Percentiles rank a stretch among this genome's conserved stretches.
phyloP scores from a whole-genome alignment of 805 yeast genomes.

The Metschnikowia chrysomelidarum region DNA sequence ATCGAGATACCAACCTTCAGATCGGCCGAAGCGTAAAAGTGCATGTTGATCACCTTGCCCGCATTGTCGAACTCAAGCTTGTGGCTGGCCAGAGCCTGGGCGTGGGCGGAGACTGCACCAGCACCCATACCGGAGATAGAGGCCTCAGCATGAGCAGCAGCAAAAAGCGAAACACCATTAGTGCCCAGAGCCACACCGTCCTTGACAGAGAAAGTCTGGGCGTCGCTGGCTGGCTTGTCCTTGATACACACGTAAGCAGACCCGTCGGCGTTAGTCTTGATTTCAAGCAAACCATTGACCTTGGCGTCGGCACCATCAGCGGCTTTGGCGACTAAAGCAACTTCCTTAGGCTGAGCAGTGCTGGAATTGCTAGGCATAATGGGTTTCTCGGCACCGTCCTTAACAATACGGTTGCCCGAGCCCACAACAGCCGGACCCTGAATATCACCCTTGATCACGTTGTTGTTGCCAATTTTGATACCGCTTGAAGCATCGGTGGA shows the following conservation, averaged over 20 bases:
- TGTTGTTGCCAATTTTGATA: too few relatives aligned
- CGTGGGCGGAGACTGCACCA: too few relatives aligned
- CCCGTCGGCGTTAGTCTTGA: conserved; percentile 4
- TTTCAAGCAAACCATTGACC: conserved; percentile 6
- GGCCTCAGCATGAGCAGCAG: conserved; percentile 5
- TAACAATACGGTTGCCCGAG: too few relatives aligned
- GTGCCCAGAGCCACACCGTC: conserved; percentile 9
- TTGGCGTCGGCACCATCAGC: conserved; percentile 5
- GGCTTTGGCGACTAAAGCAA: conserved; percentile 6
- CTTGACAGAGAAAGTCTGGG: conserved; percentile 3
- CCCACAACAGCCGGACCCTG: too few relatives aligned
- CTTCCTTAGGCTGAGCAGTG: conserved; percentile 3
- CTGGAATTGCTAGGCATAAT: too few relatives aligned
- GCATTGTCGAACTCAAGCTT: conserved; percentile 9
- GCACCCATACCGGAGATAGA: too few relatives aligned
- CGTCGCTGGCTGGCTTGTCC: conserved; percentile 1
- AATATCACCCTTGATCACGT: too few relatives aligned
- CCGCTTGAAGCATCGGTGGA: too few relatives aligned
- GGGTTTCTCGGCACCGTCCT: too few relatives aligned
- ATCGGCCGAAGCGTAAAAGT: conserved; percentile 9
- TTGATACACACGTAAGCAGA: conserved; percentile 4
- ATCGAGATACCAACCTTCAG: conserved; percentile 7
- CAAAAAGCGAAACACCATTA: conserved; percentile 9
- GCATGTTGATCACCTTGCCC: conserved; percentile 9
- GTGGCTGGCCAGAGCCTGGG: conserved; percentile 5